phyloP scores from a whole-genome alignment of 257 asterid genomes.

The Rehmannia glutinosa region DNA sequence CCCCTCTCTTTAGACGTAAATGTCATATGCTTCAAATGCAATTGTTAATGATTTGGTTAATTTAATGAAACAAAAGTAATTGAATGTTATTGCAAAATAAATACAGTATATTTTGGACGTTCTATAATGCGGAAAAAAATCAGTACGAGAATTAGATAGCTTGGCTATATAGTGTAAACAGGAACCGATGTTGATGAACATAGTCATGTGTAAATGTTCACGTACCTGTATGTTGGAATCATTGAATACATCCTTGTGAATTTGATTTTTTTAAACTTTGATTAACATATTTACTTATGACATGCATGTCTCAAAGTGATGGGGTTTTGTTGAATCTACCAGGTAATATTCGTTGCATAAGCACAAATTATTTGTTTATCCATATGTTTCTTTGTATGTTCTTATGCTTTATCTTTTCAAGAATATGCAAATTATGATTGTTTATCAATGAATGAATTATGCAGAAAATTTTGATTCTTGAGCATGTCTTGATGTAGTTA shows the following conservation, averaged over 20 bases:
- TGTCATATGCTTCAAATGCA: not conserved
- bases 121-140: not conserved
- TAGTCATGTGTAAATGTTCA: not conserved
- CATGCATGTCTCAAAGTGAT: not conserved
- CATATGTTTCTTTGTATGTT: not conserved
- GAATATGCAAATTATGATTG: not conserved
- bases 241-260: not conserved
- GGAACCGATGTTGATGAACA: not conserved
- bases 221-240: not conserved
- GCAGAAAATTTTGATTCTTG: not conserved
- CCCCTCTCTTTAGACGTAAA: not conserved
- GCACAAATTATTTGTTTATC: not conserved
- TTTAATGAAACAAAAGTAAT: not conserved
- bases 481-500: not conserved
- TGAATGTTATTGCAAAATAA: not conserved
- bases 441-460: not conserved
- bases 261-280: not conserved
- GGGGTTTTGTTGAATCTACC: constrained; percentile 11
- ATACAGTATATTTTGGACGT: not conserved
- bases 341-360: not conserved
- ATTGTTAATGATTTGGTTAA: not conserved
- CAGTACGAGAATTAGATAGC: not conserved
- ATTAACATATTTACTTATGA: not conserved
- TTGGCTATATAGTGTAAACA: not conserved
- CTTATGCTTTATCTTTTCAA: not conserved